Conservation (phyloP, 805 yeast genomes). For the Cyberlindnera nakhonratchasimensis region DNA sequence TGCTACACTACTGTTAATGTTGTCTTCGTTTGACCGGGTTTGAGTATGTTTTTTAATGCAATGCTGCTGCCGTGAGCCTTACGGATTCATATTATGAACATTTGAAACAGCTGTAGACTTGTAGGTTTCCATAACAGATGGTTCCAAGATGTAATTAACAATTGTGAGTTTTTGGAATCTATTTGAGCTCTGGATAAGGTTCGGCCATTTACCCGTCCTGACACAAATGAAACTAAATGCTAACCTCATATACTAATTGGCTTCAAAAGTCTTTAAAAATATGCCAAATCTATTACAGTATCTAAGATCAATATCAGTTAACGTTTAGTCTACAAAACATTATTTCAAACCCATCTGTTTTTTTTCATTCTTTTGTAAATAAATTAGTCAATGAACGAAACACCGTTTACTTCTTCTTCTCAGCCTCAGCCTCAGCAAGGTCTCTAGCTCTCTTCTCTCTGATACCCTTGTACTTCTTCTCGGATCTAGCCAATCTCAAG, state of each 20-base stretch:
- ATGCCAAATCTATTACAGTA: too few species aligned
- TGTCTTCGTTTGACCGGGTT: slow-evolving; percentile 6
- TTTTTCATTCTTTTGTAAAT: slow-evolving; percentile 25
- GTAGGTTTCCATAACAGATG: too few species aligned
- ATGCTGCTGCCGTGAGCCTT: slow-evolving; percentile 9
- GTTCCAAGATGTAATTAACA: too few species aligned
- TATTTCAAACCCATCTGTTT: slow-evolving; percentile 12
- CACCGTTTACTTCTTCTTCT: slow-evolving; percentile 84
- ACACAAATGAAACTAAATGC: too few species aligned
- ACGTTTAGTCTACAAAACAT: neutral
- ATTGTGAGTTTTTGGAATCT: too few species aligned
- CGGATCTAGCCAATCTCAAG: slow-evolving; percentile 92
- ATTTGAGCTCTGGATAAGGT: too few species aligned
- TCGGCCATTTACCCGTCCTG: too few species aligned
- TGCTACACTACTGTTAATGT: slow-evolving; percentile 5
- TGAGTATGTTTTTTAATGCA: neutral
- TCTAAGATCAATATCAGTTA: too few species aligned
- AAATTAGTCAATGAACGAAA: slow-evolving; percentile 17
- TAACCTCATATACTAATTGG: too few species aligned
- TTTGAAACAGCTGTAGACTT: neutral
- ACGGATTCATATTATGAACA: slow-evolving; percentile 8
- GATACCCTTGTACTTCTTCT: slow-evolving; percentile 90
- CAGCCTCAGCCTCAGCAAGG: slow-evolving; percentile 99
- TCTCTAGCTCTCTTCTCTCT: slow-evolving; percentile 98
- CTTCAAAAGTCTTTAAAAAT: too few species aligned